Conservation (phyloP, 228 moss, liverwort and hornwort genomes). For the Sphagnum fallax region DNA sequence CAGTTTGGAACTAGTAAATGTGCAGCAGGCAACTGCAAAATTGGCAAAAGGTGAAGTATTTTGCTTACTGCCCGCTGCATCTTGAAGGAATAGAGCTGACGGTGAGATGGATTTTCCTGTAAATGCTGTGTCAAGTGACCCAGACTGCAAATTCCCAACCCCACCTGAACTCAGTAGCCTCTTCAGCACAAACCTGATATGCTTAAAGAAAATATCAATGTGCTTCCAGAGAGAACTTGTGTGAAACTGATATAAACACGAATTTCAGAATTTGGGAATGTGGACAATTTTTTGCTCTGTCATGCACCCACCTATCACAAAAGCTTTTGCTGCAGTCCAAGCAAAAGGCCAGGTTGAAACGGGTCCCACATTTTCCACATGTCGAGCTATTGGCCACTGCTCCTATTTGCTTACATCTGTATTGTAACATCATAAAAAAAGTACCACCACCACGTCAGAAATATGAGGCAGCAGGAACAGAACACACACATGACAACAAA, state of each 20-base stretch:
- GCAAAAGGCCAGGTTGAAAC: conserved; percentile 53
- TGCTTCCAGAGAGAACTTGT: background rate
- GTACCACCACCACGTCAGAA: too few relatives aligned
- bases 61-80: conserved; percentile 48
- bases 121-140: conserved; percentile 55
- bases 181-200: background rate
- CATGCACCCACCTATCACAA: conserved; percentile 46
- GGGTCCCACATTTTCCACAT: conserved; percentile 47
- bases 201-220: background rate
- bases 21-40: too few relatives aligned
- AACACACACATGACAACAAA: too few relatives aligned
- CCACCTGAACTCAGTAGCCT: background rate
- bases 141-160: conserved; percentile 27
- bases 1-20: too few relatives aligned
- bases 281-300: background rate
- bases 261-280: too few relatives aligned
- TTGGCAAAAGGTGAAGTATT: too few relatives aligned
- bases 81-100: conserved; percentile 63
- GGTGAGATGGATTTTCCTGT: conserved; percentile 52
- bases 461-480: too few relatives aligned
- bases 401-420: conserved; percentile 51
- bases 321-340: conserved; percentile 51
- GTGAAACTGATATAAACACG: background rate
- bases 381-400: conserved; percentile 15
- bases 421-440: background rate